Evolutionary conservation across 768 basidiomycete genomes (phyloP).

Genomic region (Macrolepiota dolichaula): DNA sequence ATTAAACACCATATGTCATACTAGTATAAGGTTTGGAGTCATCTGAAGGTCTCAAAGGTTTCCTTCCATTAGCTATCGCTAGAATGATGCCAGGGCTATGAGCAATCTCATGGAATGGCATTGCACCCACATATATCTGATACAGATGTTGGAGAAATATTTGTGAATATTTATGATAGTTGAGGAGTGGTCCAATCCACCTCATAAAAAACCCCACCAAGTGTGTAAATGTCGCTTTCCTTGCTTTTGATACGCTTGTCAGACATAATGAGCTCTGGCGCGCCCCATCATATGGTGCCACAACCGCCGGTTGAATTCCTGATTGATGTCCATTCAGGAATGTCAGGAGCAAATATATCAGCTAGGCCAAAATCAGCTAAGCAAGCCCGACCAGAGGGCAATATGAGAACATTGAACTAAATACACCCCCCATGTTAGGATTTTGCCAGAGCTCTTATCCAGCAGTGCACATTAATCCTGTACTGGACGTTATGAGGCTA

Average conservation of each 20-base stretch:
- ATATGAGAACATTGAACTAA: slow-evolving; percentile 46
- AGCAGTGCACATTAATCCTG: too few relatives aligned
- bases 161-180: background rate
- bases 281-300: slow-evolving; percentile 33
- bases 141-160: background rate
- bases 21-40: slow-evolving; percentile 8
- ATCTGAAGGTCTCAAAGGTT: slow-evolving; percentile 19
- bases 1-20: slow-evolving; percentile 18
- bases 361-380: slow-evolving; percentile 51
- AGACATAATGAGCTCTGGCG: slow-evolving; percentile 33
- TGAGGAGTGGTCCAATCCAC: slow-evolving; percentile 14
- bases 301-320: slow-evolving; percentile 16
- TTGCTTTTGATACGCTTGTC: slow-evolving; percentile 13
- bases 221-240: slow-evolving; percentile 37
- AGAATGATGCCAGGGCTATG: slow-evolving; percentile 21
- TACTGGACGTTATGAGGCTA: too few relatives aligned
- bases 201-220: slow-evolving; percentile 37
- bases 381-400: slow-evolving; percentile 35
- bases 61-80: slow-evolving; percentile 15
- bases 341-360: slow-evolving; percentile 19
- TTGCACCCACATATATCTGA: slow-evolving; percentile 23
- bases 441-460: too few relatives aligned
- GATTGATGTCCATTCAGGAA: slow-evolving; percentile 16
- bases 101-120: slow-evolving; percentile 23
- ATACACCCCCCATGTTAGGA: too few relatives aligned